Percentiles rank a stretch among this genome's conserved stretches.
Conservation (phyloP, 495 filamentous ascomycete genomes). For the Aspergillus hancockii region DNA sequence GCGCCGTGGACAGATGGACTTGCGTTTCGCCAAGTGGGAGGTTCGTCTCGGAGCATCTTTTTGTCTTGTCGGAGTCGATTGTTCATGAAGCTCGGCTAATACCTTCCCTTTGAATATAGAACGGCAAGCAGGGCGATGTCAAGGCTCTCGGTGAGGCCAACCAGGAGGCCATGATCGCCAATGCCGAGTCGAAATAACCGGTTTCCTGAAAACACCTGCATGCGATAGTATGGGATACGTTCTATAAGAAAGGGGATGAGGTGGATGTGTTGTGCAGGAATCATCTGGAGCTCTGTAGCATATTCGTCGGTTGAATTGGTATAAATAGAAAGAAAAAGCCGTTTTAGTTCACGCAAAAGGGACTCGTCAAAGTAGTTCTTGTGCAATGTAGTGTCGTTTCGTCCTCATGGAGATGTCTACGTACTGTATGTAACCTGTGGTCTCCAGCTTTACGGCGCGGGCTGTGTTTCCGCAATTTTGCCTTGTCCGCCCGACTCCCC, state of each 20-base stretch:
- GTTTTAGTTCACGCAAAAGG: constrained; percentile 8
- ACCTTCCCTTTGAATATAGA: constrained; percentile 52
- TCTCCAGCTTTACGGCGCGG: constrained; percentile 7
- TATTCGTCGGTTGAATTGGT: constrained; percentile 28
- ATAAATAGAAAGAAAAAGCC: constrained; percentile 37
- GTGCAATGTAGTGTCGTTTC: background rate
- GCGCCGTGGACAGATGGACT: constrained; percentile 84
- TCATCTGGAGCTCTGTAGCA: constrained; percentile 49
- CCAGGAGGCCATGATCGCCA: constrained; percentile 55
- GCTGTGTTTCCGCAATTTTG: constrained; percentile 23
- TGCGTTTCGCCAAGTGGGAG: constrained; percentile 95
- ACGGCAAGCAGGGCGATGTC: constrained; percentile 92
- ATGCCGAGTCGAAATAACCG: constrained; percentile 47
- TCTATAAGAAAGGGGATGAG: constrained; percentile 21
- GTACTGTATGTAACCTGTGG: background rate
- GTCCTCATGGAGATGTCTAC: background rate
- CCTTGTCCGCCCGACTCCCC: constrained; percentile 27
- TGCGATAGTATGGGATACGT: constrained; percentile 20
- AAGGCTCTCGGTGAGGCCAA: constrained; percentile 76
- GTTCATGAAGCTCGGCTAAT: constrained; percentile 23
- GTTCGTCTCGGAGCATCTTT: constrained; percentile 56
- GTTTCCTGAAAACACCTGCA: constrained; percentile 9
- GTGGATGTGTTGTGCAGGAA: constrained; percentile 20
- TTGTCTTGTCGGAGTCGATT: constrained; percentile 16
- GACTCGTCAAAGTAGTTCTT: background rate